Conservation (phyloP, 768 basidiomycete species). For the Rhodotorula diobovata region DNA sequence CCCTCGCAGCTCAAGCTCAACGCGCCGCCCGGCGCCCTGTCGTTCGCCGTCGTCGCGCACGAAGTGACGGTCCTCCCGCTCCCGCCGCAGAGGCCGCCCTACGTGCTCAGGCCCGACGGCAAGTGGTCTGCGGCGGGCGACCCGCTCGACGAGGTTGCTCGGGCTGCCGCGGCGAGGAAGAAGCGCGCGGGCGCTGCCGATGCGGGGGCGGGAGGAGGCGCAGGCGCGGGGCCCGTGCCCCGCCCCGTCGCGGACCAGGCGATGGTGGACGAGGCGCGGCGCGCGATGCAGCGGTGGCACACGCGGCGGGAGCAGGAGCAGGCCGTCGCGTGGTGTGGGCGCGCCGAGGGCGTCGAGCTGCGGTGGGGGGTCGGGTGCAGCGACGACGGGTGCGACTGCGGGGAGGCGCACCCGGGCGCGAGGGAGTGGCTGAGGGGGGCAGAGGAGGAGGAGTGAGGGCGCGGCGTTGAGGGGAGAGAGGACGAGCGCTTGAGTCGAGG, state of each 20-base stretch:
- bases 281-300: constrained; percentile 9
- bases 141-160: not conserved
- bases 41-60: not conserved
- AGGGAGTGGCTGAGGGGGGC: not conserved
- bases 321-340: not conserved
- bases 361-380: not conserved
- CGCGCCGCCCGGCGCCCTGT: not conserved
- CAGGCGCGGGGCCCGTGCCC: no score
- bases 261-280: not conserved
- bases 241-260: not conserved
- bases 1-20: constrained; percentile 11
- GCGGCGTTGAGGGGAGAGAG: not conserved
- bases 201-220: no score
- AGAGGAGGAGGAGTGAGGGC: not conserved
- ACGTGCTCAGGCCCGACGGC: not conserved
- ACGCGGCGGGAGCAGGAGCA: constrained; percentile 2
- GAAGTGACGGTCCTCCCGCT: not conserved
- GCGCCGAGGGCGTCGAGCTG: not conserved
- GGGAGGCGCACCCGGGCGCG: not conserved
- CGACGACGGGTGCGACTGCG: not conserved
- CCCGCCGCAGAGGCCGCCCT: not conserved
- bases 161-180: not conserved
- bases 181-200: not conserved
- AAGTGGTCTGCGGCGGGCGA: not conserved
- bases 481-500: not conserved